phyloP scores from a whole-genome alignment of 352 stramenopile genomes.

The Globisporangium rhizosaccharum region DNA sequence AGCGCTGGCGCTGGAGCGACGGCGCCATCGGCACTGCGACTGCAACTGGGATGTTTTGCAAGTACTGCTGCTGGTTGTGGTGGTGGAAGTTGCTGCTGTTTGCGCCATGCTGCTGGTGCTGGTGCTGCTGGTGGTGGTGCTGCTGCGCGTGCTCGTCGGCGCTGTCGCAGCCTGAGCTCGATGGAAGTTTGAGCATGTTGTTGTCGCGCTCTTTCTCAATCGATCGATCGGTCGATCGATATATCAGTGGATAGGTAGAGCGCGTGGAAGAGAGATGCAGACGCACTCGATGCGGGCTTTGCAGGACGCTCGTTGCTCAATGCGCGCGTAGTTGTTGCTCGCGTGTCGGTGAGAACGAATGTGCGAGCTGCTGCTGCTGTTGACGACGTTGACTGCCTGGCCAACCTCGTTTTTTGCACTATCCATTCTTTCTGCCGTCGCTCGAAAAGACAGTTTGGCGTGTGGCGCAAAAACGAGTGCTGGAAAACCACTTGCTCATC shows the following conservation, averaged over 20 bases:
- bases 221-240: neutral
- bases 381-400: too few relatives aligned
- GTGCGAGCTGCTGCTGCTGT: too few relatives aligned
- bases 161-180: conserved; percentile 26
- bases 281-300: neutral
- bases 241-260: too few relatives aligned
- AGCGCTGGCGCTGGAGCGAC: conserved; percentile 26
- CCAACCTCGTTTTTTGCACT: too few relatives aligned
- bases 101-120: neutral
- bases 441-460: too few relatives aligned
- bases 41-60: conserved; percentile 48
- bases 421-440: too few relatives aligned
- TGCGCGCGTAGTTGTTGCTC: neutral
- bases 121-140: conserved; percentile 7
- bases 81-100: conserved; percentile 9
- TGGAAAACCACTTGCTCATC: too few relatives aligned
- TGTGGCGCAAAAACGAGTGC: too few relatives aligned
- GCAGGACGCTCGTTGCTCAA: neutral
- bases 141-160: conserved; percentile 13
- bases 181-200: conserved; percentile 30
- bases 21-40: conserved; percentile 38
- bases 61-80: conserved; percentile 35
- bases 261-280: neutral
- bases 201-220: neutral
- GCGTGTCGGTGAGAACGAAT: neutral